phyloP scores from a whole-genome alignment of 139 green algal genomes.

The Chlamydomonas sphaeroides region DNA sequence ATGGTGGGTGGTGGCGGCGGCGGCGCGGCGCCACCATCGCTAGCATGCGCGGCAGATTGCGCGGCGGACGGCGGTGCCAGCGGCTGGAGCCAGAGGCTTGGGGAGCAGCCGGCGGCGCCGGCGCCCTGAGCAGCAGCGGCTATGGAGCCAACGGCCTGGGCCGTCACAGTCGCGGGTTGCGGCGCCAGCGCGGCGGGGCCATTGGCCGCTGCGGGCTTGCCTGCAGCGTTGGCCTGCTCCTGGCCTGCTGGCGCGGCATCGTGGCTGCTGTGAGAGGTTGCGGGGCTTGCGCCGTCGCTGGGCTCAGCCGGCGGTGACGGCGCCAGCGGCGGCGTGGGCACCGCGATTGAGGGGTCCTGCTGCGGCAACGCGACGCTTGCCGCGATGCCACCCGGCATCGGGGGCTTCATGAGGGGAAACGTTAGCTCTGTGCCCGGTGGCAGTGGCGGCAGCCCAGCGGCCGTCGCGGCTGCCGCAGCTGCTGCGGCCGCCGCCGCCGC shows the following conservation, averaged over 20 bases:
- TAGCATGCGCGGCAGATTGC: too few species aligned
- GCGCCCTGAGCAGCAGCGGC: slow-evolving; percentile 20
- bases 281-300: slow-evolving; percentile 27
- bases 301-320: slow-evolving; percentile 6
- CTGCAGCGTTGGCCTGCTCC: too few species aligned
- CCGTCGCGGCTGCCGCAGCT: neutral
- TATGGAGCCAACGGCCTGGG: slow-evolving; percentile 27
- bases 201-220: too few species aligned
- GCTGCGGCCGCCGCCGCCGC: slow-evolving; percentile 3
- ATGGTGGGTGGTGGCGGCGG: too few species aligned
- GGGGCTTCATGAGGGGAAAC: too few species aligned
- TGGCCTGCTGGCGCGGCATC: neutral
- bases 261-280: slow-evolving; percentile 17
- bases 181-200: too few species aligned
- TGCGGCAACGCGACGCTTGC: neutral
- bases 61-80: too few species aligned
- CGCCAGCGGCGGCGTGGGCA: slow-evolving; percentile 23
- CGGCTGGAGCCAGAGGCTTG: neutral
- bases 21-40: too few species aligned
- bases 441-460: neutral
- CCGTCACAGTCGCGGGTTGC: too few species aligned
- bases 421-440: too few species aligned
- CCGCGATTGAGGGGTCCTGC: neutral
- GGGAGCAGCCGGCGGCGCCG: neutral
- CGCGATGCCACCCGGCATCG: slow-evolving; percentile 7